Conservation (phyloP, 2,329 filamentous ascomycete genomes). For the Penicillium sp. region DNA sequence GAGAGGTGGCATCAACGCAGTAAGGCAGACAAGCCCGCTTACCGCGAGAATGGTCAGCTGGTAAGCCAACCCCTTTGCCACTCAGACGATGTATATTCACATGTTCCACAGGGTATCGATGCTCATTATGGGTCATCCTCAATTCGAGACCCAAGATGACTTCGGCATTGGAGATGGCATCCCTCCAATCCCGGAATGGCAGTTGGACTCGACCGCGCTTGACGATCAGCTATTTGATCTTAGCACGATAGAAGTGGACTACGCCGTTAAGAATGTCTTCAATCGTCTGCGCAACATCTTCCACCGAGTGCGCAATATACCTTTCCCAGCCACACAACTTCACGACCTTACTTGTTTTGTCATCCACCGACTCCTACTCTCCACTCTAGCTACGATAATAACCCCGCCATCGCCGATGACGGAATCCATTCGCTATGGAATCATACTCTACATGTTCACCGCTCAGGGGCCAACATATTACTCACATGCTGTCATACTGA, state of each 20-base stretch:
- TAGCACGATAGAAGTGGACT: conserved; percentile 33
- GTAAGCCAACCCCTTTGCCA: conserved; percentile 34
- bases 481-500: conserved; percentile 48
- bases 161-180: conserved; percentile 52
- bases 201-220: conserved; percentile 28
- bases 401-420: conserved; percentile 28
- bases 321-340: conserved; percentile 44
- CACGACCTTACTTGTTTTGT: conserved; percentile 59
- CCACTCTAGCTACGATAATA: neutral
- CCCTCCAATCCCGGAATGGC: conserved; percentile 52
- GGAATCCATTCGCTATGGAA: conserved; percentile 50
- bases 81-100: neutral
- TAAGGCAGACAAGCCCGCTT: conserved; percentile 53
- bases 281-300: conserved; percentile 49
- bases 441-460: conserved; percentile 54
- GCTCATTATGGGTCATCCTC: conserved; percentile 54
- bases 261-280: conserved; percentile 41
- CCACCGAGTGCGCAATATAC: conserved; percentile 29
- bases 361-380: conserved; percentile 50
- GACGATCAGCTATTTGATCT: conserved; percentile 17
- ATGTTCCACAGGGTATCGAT: conserved; percentile 54
- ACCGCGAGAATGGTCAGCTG: conserved; percentile 58
- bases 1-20: conserved; percentile 52
- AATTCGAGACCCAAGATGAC: conserved; percentile 56
- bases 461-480: conserved; percentile 59